Evolutionary conservation across 345 rosid genomes (phyloP), one percentile per base, ranked within the genome.

Genomic region (Syzygium grande): DNA sequence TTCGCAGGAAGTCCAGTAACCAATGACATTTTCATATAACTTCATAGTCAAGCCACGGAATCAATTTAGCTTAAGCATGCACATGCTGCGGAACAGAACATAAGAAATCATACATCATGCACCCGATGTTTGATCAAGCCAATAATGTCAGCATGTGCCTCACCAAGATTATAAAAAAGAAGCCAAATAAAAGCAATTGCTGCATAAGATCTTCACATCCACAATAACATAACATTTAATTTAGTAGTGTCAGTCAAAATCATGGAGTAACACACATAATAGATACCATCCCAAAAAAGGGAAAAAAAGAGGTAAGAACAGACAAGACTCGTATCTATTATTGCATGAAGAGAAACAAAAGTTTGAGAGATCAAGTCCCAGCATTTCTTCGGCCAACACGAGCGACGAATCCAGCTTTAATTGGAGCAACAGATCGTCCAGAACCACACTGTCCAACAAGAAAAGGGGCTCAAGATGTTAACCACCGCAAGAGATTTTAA

Each of bases 391-490:
- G 96, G 84, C 99, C 99, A 88, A 96, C 99, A 87, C 97, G 98
- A n/a, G 99, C 99, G 86, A 96, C 97, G 53, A 96, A 98, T 85
- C 99, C 99, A 89, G 97, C 96, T 92, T 97, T 97, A 89, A 98
- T 98, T 51, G 94, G 99, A 51, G 98, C 96, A 89, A 98, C 99
- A 49, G 99, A 98, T 88, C 99, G 91, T 86, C 97, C 98, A 49
- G 98, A 98, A 59, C 99, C 98, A 90, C 99, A 97, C 99, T 97
- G 95, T 92, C 92, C 15, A 65, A 43, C 46, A 85, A 12, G 34
- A 5, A 52, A 52, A 7, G 43, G 27, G 1, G 63, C 73, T 3
- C 65, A 15, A 25, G 29, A 29, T 21, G 15, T 34, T 30, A 29
- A 43, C 49, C 80, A 73, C 25, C 19, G 7, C 49, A 49, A 16